These are phyloP conservation scores for Ophiosphaerella narmari DNA, from an alignment of 2,329 filamentous ascomycete species.

Conservation along the genomic window DNA sequence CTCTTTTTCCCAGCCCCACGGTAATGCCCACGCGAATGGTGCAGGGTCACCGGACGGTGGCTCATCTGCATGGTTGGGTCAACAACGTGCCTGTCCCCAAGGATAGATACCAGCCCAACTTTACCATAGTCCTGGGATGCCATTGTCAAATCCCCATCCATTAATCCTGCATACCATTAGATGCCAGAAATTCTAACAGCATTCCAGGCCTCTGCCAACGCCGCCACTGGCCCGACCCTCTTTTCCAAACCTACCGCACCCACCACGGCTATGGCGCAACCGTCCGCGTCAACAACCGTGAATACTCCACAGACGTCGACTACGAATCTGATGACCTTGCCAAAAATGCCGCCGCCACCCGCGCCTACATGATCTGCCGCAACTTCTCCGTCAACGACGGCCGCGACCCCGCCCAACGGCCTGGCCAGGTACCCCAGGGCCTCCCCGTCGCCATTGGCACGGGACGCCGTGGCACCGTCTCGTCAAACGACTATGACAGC, in stretches of 20 bases:
- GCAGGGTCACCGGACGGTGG: neutral
- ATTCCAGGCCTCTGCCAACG: conserved; percentile 84
- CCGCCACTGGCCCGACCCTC: conserved; percentile 89
- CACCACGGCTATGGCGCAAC: conserved; percentile 81
- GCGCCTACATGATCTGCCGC: conserved; percentile 95
- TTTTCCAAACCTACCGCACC: conserved; percentile 81
- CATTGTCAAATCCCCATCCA: too few species aligned
- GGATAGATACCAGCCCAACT: too few species aligned
- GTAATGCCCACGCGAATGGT: neutral
- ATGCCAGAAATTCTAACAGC: conserved; percentile 20
- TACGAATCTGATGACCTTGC: conserved; percentile 83
- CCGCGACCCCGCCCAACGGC: conserved; percentile 69
- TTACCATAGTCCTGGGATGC: too few species aligned
- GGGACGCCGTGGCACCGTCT: conserved; percentile 57
- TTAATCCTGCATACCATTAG: neutral
- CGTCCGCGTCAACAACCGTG: conserved; percentile 92
- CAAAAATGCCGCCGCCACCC: conserved; percentile 91
- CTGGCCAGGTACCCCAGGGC: conserved; percentile 63
- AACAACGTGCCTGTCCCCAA: neutral
- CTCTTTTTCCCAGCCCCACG: neutral
- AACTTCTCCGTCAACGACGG: conserved; percentile 98
- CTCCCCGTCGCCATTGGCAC: conserved; percentile 68
- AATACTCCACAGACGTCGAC: conserved; percentile 88
- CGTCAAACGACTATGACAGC: conserved; percentile 56
- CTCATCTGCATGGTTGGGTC: neutral